Conservation (phyloP, 257 asterid genomes). For the Cruciata laevipes region DNA sequence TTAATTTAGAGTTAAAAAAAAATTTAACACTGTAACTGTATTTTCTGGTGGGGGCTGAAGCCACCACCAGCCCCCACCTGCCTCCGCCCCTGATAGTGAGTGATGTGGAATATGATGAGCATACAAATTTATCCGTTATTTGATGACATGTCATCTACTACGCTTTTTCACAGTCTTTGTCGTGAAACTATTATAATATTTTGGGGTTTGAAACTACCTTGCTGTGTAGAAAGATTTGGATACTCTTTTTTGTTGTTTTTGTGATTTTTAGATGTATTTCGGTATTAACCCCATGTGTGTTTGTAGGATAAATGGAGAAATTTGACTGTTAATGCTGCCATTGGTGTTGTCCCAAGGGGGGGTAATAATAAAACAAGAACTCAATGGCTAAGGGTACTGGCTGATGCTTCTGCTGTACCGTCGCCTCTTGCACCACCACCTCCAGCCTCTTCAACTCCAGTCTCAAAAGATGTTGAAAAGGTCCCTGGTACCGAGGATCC, state of each 20-base stretch:
- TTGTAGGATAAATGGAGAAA: conserved; percentile 89
- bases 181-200: neutral
- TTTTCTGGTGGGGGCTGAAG: too few relatives aligned
- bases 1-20: too few relatives aligned
- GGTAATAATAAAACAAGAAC: conserved; percentile 47
- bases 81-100: too few relatives aligned
- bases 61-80: too few relatives aligned
- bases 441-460: conserved; percentile 35
- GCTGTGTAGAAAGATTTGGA: neutral
- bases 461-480: conserved; percentile 33
- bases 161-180: neutral
- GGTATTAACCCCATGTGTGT: neutral
- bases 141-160: neutral
- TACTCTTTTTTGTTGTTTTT: neutral
- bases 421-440: neutral
- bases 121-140: too few relatives aligned
- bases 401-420: conserved; percentile 38
- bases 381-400: conserved; percentile 38
- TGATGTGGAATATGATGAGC: neutral
- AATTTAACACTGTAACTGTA: too few relatives aligned
- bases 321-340: conserved; percentile 54
- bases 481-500: conserved; percentile 39
- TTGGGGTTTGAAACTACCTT: neutral
- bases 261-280: neutral
- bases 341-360: conserved; percentile 52